Conservation (phyloP, 2,329 filamentous ascomycete species). For the Penicillium crustosum region DNA sequence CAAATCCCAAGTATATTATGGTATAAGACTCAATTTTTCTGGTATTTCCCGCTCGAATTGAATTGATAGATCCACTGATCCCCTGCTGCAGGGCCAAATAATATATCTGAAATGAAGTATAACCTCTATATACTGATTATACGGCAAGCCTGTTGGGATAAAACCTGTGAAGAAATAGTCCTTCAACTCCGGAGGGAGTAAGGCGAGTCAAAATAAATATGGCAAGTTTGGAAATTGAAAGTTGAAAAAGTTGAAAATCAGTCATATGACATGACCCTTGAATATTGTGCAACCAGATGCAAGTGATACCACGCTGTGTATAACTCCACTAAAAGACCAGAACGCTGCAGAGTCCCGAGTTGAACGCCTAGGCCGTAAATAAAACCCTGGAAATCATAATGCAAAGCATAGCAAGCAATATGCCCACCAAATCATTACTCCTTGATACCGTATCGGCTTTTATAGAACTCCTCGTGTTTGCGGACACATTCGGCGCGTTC, state of each 20-base stretch:
- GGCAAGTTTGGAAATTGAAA: neutral
- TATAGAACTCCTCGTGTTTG: slow-evolving; percentile 17
- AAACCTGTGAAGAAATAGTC: neutral
- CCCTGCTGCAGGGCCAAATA: neutral
- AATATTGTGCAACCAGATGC: neutral
- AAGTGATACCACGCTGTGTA: neutral
- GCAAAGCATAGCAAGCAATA: neutral
- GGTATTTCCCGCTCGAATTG: neutral
- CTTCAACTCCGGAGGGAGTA: neutral
- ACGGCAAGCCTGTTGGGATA: neutral
- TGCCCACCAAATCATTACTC: neutral
- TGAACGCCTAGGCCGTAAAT: neutral
- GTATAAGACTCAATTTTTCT: neutral
- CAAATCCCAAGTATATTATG: neutral
- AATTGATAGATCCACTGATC: neutral
- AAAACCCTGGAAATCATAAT: neutral
- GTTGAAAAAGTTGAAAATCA: neutral
- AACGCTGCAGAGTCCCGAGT: neutral
- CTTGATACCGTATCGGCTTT: neutral
- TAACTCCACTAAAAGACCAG: neutral
- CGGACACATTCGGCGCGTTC: slow-evolving; percentile 52
- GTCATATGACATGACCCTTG: neutral
- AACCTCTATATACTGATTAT: neutral
- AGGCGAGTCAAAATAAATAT: neutral
- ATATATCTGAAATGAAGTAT: neutral